Evolutionary conservation across 108 stramenopile genomes (phyloP).

Genomic region (Mayamaea pseudoterrestris): DNA sequence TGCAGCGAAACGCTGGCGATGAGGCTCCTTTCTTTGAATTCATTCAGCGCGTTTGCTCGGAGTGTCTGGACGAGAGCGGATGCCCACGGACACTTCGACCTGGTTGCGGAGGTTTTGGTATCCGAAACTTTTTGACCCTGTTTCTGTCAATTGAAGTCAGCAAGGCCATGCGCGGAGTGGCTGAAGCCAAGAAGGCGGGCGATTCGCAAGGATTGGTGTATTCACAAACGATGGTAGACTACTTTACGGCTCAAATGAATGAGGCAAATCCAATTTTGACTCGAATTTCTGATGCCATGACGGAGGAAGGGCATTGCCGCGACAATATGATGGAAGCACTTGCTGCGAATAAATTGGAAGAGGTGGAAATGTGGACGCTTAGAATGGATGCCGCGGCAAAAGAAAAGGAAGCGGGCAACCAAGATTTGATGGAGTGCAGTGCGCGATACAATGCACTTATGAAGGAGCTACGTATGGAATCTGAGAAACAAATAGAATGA

Average conservation of each 20-base stretch:
- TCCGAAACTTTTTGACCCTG: constrained; percentile 80
- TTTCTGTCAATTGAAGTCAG: constrained; percentile 82
- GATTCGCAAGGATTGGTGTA: constrained; percentile 14
- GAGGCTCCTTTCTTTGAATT: constrained; percentile 87
- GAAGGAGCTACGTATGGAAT: constrained; percentile 38
- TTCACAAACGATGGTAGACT: constrained; percentile 38
- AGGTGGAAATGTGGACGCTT: constrained; percentile 10
- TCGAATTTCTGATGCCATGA: constrained; percentile 81
- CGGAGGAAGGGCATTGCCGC: constrained; percentile 37
- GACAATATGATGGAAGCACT: constrained; percentile 10
- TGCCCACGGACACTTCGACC: constrained; percentile 52
- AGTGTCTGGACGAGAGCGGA: constrained; percentile 44
- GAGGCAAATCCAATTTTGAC: constrained; percentile 84
- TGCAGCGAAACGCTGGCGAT: constrained; percentile 49
- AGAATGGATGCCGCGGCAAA: constrained; percentile 24
- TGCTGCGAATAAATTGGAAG: constrained; percentile 8
- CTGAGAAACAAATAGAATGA: no score
- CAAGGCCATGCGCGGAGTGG: constrained; percentile 66
- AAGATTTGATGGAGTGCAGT: constrained; percentile 56
- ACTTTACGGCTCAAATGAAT: constrained; percentile 71
- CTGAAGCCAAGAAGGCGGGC: constrained; percentile 31
- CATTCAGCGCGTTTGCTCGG: constrained; percentile 80
- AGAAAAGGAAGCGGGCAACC: constrained; percentile 39
- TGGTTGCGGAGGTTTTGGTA: constrained; percentile 86
- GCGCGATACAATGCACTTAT: constrained; percentile 61